Evolutionary conservation across 768 basidiomycete genomes (phyloP), one percentile per base, ranked within the genome.

Genomic region (Auricularia sp.): DNA sequence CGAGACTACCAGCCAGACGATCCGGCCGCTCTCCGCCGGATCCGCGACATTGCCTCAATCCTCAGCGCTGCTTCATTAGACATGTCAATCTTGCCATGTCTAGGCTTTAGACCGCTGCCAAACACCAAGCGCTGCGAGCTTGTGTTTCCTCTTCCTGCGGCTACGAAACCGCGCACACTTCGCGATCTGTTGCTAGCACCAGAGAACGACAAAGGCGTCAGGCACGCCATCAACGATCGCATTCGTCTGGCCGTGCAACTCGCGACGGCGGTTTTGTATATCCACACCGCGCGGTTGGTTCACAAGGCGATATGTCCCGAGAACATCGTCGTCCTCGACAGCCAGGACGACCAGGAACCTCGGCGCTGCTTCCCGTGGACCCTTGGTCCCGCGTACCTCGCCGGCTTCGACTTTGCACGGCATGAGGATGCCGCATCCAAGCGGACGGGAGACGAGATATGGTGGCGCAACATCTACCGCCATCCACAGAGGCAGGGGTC

Each of bases 221-320:
- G 39, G 12, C 39, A 42, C 39, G 8, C 39, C 8, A 7, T 42
- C 39, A 42, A 42, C 39, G 39, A 42, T 14, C 39, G 39, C 39
- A 14, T 42, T 14, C 39, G 39, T 7, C 39, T 42, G 7, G 39
- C 39, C 39, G 39, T 42, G 8, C 7, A 42, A 42, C 39, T 42
- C 39, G 39, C 39, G 8, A 42, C 61, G 11, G 61, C 61, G 11
- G 61, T 61, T 5, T 11, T 61, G 23, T 61, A 61, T 35, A 34
- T 61, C 33, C 61, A 61, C 35, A 36, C 61, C 36, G 61, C 61
- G 12, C 36, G n/a, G 11, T 35, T 61, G 3, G 61, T 61, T 34
- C 61, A 61, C 43, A 61, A 61, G 43, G 43, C 36, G 21, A 61
- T 61, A 7, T 43, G 61, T 35, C 61, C 61, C n/a, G 61, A 61